Conservation (phyloP, 306 rosid species). For the Acmispon strigosus region DNA sequence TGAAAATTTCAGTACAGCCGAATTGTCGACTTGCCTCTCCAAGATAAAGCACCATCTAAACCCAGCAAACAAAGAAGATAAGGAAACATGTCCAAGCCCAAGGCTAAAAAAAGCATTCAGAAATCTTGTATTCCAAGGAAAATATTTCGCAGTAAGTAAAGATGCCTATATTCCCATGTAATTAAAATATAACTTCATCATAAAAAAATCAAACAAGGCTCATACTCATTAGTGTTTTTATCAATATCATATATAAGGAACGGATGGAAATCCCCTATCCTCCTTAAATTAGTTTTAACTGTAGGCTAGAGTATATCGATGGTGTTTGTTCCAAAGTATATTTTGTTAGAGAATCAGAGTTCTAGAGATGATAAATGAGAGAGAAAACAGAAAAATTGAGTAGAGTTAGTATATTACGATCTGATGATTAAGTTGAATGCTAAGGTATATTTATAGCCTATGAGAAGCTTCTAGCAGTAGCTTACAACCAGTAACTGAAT, state of each 20-base stretch:
- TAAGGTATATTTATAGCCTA: too few species aligned
- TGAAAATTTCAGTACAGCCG: conserved; percentile 92
- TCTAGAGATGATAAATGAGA: too few species aligned
- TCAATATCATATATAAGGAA: conserved; percentile 4
- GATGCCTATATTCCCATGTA: conserved; percentile 4
- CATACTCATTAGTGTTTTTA: neutral
- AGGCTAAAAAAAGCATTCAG: neutral
- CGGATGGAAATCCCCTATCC: neutral
- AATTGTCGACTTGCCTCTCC: conserved; percentile 89
- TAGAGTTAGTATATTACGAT: too few species aligned
- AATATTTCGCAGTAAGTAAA: neutral
- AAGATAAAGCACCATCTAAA: conserved; percentile 87
- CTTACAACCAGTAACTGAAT: too few species aligned
- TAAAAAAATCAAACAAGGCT: neutral
- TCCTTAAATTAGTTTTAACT: too few species aligned
- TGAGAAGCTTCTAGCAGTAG: too few species aligned
- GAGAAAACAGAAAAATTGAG: too few species aligned
- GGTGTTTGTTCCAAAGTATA: neutral
- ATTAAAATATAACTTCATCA: neutral
- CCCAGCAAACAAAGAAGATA: conserved; percentile 1
- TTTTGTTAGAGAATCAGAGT: neutral
- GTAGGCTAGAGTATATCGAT: neutral
- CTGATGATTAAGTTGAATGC: too few species aligned
- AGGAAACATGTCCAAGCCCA: neutral
- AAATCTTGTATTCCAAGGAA: neutral